phyloP scores from a whole-genome alignment of 2,329 filamentous ascomycete species.

The Aspergillus amoenus region DNA sequence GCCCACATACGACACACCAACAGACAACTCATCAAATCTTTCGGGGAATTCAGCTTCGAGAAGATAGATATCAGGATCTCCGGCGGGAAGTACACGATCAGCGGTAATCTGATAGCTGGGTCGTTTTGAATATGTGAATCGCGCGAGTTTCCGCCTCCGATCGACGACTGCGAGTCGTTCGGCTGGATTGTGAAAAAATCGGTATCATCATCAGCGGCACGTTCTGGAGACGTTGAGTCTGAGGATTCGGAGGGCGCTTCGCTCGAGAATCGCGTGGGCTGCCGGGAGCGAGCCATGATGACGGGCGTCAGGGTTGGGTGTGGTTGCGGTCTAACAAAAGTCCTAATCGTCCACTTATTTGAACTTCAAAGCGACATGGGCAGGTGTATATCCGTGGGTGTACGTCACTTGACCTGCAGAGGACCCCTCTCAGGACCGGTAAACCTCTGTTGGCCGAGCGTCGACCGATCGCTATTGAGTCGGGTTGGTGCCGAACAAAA shows the following conservation, averaged over 20 bases:
- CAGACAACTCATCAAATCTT: conserved; percentile 84
- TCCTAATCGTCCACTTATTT: conserved; percentile 10
- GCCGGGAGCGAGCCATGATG: conserved; percentile 39
- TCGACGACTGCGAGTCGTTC: conserved; percentile 91
- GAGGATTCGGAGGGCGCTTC: conserved; percentile 45
- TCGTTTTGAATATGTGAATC: conserved; percentile 67
- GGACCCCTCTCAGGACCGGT: not conserved
- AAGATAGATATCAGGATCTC: conserved; percentile 95
- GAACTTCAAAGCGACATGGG: conserved; percentile 16
- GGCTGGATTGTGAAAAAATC: conserved; percentile 81
- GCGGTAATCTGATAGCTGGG: conserved; percentile 43
- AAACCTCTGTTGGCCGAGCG: not conserved
- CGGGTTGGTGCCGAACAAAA: not conserved
- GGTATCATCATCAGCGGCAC: conserved; percentile 79
- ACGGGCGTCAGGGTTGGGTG: conserved; percentile 3
- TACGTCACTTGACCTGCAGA: conserved; percentile 3
- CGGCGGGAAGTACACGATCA: conserved; percentile 81
- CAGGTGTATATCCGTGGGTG: not conserved
- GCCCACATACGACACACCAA: conserved; percentile 94
- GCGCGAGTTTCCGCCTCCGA: conserved; percentile 75
- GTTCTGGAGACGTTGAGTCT: conserved; percentile 47
- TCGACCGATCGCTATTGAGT: not conserved
- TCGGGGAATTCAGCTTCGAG: conserved; percentile 71
- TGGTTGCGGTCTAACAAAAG: not conserved
- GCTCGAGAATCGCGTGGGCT: conserved; percentile 37